A percentile compares a stretch with the other conserved stretches of the same genome.
phyloP scores from a whole-genome alignment of 2,329 filamentous ascomycete genomes.

The Neopestalotiopsis clavispora region DNA sequence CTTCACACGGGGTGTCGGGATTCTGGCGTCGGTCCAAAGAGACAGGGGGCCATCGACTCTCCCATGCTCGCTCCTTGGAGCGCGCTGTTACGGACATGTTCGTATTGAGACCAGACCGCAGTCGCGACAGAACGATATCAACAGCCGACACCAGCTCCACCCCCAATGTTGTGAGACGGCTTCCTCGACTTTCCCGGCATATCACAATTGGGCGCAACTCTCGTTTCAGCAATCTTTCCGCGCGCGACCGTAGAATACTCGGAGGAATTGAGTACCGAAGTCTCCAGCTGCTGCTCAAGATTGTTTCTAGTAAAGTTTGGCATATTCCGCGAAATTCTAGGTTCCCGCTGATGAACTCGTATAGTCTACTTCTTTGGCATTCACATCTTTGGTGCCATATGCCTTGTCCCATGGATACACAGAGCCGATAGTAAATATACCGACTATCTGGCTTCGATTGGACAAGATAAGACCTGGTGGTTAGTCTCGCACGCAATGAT shows the following conservation, averaged over 20 bases:
- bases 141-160: slow-evolving; percentile 18
- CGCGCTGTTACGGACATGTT: not conserved
- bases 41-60: not conserved
- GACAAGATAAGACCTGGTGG: slow-evolving; percentile 53
- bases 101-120: not conserved
- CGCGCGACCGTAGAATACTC: slow-evolving; percentile 46
- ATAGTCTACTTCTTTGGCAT: slow-evolving; percentile 50
- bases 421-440: slow-evolving; percentile 45
- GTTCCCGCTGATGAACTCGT: not conserved
- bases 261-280: slow-evolving; percentile 58
- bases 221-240: slow-evolving; percentile 47
- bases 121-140: slow-evolving; percentile 19
- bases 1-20: not conserved
- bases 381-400: slow-evolving; percentile 52
- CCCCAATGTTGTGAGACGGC: slow-evolving; percentile 9
- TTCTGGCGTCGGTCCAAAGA: not conserved
- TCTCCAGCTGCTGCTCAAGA: slow-evolving; percentile 53
- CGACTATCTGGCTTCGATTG: slow-evolving; percentile 43
- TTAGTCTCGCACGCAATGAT: slow-evolving; percentile 31
- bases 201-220: slow-evolving; percentile 52
- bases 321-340: not conserved
- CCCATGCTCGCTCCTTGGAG: not conserved
- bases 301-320: slow-evolving; percentile 40
- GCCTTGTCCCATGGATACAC: slow-evolving; percentile 53
- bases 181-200: slow-evolving; percentile 46